These are phyloP conservation scores for Neurospora sp. DNA, from an alignment of 495 filamentous ascomycete species.

Conservation along the genomic window DNA sequence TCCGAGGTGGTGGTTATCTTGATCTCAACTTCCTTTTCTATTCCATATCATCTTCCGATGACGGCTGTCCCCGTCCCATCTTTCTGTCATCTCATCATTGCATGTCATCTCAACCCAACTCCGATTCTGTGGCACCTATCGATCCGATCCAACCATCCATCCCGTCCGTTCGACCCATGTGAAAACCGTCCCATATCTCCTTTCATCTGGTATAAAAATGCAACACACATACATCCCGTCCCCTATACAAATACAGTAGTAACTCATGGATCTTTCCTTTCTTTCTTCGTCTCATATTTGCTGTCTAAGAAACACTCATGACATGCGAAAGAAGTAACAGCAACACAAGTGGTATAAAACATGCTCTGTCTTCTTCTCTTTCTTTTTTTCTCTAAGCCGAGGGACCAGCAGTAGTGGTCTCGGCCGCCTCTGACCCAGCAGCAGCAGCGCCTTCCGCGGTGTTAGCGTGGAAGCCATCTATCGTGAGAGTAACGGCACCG, in stretches of 20 bases:
- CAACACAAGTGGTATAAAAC: background rate
- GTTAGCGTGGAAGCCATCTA: conserved; percentile 64
- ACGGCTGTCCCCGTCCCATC: background rate
- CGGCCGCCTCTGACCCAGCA: background rate
- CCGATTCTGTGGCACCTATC: background rate
- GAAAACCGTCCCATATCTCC: background rate
- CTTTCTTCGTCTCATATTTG: background rate
- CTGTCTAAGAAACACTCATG: background rate
- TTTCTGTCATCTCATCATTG: background rate
- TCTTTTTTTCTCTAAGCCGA: background rate
- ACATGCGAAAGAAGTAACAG: background rate
- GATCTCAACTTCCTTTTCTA: background rate
- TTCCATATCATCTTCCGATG: background rate
- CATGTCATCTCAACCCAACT: background rate
- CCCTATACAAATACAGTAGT: background rate
- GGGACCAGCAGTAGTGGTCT: background rate
- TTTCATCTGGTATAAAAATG: background rate
- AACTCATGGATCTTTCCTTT: background rate
- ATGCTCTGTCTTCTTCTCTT: background rate
- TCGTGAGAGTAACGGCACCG: conserved; percentile 75
- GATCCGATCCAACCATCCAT: background rate
- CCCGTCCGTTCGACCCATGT: background rate
- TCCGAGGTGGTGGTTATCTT: background rate
- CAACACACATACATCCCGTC: background rate
- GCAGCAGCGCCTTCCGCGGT: conserved; percentile 5